These are phyloP conservation scores for Suhomyces bolitotheri DNA, from an alignment of 1,139 yeast genomes.

Conservation along the genomic window DNA sequence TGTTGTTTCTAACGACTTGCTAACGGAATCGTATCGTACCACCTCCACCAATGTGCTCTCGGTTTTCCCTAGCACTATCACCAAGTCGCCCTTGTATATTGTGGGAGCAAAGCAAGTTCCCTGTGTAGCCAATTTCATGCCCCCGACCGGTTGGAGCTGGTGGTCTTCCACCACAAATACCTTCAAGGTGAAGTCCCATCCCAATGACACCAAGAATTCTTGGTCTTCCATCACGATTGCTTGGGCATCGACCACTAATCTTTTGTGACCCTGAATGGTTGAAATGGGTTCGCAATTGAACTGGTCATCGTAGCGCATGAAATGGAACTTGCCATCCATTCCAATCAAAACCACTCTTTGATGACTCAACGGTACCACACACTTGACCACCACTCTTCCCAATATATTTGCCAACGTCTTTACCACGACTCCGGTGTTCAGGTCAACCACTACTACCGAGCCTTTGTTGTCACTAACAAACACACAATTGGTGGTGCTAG, in stretches of 20 bases:
- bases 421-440: slow-evolving; percentile 8
- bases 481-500: slow-evolving; percentile 16
- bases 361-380: slow-evolving; percentile 23
- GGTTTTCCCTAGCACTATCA: slow-evolving; percentile 54
- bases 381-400: slow-evolving; percentile 38
- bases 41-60: slow-evolving; percentile 63
- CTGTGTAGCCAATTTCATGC: slow-evolving; percentile 44
- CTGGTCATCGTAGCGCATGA: slow-evolving; percentile 16
- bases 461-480: slow-evolving; percentile 31
- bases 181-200: slow-evolving; percentile 58
- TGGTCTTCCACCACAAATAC: slow-evolving; percentile 33
- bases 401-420: slow-evolving; percentile 18
- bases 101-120: slow-evolving; percentile 45
- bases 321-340: slow-evolving; percentile 38
- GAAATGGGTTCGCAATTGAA: not conserved
- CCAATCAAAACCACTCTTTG: slow-evolving; percentile 32
- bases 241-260: slow-evolving; percentile 37
- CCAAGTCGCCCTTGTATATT: slow-evolving; percentile 27
- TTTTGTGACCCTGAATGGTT: slow-evolving; percentile 27
- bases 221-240: slow-evolving; percentile 17
- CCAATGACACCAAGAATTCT: slow-evolving; percentile 54
- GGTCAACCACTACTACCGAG: slow-evolving; percentile 22
- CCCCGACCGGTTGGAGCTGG: slow-evolving; percentile 25
- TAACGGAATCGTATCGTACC: slow-evolving; percentile 21
- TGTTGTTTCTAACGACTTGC: slow-evolving; percentile 22